These are phyloP conservation scores for Quercus robur DNA, from an alignment of 306 rosid genomes.

Conservation along the genomic window DNA sequence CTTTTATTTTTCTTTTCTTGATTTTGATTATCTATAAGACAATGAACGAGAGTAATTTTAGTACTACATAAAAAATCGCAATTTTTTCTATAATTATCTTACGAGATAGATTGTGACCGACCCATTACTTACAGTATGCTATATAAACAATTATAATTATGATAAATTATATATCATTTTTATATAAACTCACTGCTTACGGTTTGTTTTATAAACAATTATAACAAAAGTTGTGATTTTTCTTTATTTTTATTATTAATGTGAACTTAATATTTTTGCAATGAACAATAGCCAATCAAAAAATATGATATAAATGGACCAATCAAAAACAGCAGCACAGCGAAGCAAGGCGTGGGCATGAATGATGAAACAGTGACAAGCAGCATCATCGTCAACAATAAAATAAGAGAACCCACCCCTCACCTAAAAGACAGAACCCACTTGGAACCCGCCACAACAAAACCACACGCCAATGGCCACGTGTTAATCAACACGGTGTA, in stretches of 20 bases:
- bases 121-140: too few relatives aligned
- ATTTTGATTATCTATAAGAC: too few relatives aligned
- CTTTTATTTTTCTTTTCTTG: too few relatives aligned
- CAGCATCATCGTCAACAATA: not conserved
- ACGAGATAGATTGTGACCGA: rapidly evolving
- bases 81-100: too few relatives aligned
- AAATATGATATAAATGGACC: not conserved
- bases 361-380: not conserved
- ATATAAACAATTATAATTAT: rapidly evolving
- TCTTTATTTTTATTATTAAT: too few relatives aligned
- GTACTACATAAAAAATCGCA: too few relatives aligned
- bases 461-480: not conserved
- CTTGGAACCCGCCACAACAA: not conserved
- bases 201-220: too few relatives aligned
- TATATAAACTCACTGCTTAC: rapidly evolving
- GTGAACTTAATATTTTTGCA: too few relatives aligned
- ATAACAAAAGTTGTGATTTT: too few relatives aligned
- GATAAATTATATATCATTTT: rapidly evolving
- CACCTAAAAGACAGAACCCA: constrained; percentile 20
- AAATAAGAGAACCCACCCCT: not conserved
- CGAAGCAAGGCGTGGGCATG: not conserved
- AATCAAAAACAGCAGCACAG: not conserved
- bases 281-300: too few relatives aligned
- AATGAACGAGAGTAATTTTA: too few relatives aligned
- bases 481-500: not conserved